Evolutionary conservation across 2,329 filamentous ascomycete species (phyloP).

Genomic region (Beauveria bassiana): DNA sequence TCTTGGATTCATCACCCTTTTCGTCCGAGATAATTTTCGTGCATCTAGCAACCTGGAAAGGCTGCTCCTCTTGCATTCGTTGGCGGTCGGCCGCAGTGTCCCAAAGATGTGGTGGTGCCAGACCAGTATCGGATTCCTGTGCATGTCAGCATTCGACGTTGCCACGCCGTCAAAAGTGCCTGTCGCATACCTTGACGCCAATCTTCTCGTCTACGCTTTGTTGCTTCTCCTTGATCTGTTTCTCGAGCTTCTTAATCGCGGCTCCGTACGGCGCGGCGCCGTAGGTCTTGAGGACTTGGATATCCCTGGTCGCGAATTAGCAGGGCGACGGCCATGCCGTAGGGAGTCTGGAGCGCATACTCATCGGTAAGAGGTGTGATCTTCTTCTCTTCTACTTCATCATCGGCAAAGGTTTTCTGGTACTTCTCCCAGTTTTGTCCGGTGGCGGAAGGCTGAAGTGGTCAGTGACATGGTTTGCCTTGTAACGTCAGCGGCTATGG

Average conservation of each 20-base stretch:
- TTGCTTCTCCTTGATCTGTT: slow-evolving; percentile 99
- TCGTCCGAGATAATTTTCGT: slow-evolving; percentile 99
- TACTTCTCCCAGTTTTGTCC: slow-evolving; percentile 98
- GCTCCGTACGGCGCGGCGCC: slow-evolving; percentile 93
- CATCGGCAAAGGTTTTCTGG: slow-evolving; percentile 92
- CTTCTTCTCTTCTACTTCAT: slow-evolving; percentile 99
- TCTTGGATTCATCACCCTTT: slow-evolving; percentile 87
- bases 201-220: slow-evolving; percentile 99
- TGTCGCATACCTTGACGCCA: slow-evolving; percentile 58
- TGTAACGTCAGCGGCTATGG: slow-evolving; percentile 10
- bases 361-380: slow-evolving; percentile 95
- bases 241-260: slow-evolving; percentile 92
- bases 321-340: slow-evolving; percentile 15
- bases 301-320: slow-evolving; percentile 59
- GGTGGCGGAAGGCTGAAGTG: slow-evolving; percentile 78
- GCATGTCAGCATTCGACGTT: slow-evolving; percentile 17
- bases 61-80: slow-evolving; percentile 97
- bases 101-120: slow-evolving; percentile 97
- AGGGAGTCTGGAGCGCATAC: slow-evolving; percentile 43
- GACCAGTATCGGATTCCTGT: slow-evolving; percentile 94
- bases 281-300: slow-evolving; percentile 98
- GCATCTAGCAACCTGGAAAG: slow-evolving; percentile 92
- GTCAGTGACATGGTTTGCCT: slow-evolving; percentile 19
- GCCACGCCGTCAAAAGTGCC: background rate
- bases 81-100: slow-evolving; percentile 96